These are phyloP conservation scores for Maudiozyma turicensis DNA, from an alignment of 805 yeast genomes.

Conservation along the genomic window DNA sequence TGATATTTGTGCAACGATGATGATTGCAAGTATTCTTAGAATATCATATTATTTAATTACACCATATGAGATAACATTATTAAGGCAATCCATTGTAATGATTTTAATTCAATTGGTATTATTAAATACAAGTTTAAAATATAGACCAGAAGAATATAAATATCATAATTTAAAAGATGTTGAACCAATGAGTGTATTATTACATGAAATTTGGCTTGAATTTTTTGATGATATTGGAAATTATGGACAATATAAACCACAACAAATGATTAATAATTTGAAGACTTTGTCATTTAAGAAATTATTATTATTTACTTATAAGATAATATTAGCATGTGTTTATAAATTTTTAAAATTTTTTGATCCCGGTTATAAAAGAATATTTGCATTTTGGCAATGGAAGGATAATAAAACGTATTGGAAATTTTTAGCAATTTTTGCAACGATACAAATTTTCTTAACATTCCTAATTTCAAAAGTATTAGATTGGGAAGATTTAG, in stretches of 20 bases:
- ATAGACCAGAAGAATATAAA: constrained; percentile 39
- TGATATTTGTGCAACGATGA: constrained; percentile 91
- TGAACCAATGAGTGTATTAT: constrained; percentile 22
- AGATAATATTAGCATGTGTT: constrained; percentile 21
- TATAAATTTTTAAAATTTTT: constrained; percentile 46
- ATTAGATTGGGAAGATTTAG: constrained; percentile 37
- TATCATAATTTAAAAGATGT: constrained; percentile 31
- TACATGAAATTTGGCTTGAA: constrained; percentile 28
- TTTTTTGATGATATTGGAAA: constrained; percentile 14
- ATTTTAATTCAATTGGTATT: constrained; percentile 63
- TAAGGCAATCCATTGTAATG: constrained; percentile 80
- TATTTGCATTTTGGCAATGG: constrained; percentile 84
- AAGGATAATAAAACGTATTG: constrained; percentile 46
- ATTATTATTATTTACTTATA: constrained; percentile 16
- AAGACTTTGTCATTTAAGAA: constrained; percentile 19
- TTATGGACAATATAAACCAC: constrained; percentile 4
- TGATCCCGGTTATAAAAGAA: constrained; percentile 60
- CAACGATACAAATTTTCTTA: constrained; percentile 30
- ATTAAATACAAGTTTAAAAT: constrained; percentile 51
- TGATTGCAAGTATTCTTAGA: constrained; percentile 63
- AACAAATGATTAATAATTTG: constrained; percentile 23
- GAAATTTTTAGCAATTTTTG: constrained; percentile 47
- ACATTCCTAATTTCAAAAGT: constrained; percentile 26
- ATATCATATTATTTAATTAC: constrained; percentile 68
- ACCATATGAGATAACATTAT: constrained; percentile 71